phyloP scores from a whole-genome alignment of 768 basidiomycete genomes.

The Amanita thiersii region DNA sequence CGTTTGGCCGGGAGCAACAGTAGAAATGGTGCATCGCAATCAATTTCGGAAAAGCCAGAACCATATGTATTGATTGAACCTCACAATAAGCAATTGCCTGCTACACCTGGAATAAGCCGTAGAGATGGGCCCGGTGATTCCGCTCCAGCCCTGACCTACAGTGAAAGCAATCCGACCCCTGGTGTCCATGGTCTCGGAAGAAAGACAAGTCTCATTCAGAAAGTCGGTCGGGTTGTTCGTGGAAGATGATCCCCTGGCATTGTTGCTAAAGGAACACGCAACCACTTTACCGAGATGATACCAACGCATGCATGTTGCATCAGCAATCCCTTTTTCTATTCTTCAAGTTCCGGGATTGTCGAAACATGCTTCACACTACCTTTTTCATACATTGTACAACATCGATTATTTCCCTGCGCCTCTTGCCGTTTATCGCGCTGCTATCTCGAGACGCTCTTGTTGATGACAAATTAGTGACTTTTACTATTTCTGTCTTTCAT shows the following conservation, averaged over 20 bases:
- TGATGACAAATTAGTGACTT: too few relatives aligned
- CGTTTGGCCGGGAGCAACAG: slow-evolving; percentile 42
- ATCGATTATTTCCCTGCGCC: too few relatives aligned
- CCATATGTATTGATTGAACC: slow-evolving; percentile 63
- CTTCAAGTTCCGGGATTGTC: too few relatives aligned
- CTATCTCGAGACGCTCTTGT: too few relatives aligned
- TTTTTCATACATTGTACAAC: too few relatives aligned
- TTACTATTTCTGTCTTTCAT: slow-evolving; percentile 4
- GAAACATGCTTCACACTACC: too few relatives aligned
- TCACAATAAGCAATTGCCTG: slow-evolving; percentile 50
- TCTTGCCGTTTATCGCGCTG: too few relatives aligned
- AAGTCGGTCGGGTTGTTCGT: slow-evolving; percentile 66
- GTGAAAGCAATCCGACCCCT: slow-evolving; percentile 18
- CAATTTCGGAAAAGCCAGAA: slow-evolving; percentile 32
- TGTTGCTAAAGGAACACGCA: too few relatives aligned
- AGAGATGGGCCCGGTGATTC: slow-evolving; percentile 12
- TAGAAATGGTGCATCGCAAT: slow-evolving; percentile 17
- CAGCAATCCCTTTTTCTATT: too few relatives aligned
- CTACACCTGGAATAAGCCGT: slow-evolving; percentile 19
- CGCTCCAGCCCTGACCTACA: slow-evolving; percentile 16
- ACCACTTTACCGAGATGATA: too few relatives aligned
- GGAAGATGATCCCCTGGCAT: slow-evolving; percentile 30
- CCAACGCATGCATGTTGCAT: too few relatives aligned
- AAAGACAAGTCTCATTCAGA: slow-evolving; percentile 75
- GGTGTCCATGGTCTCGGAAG: slow-evolving; percentile 45